Conservation (phyloP, 108 stramenopile species). For the Skeletonema costatum region DNA sequence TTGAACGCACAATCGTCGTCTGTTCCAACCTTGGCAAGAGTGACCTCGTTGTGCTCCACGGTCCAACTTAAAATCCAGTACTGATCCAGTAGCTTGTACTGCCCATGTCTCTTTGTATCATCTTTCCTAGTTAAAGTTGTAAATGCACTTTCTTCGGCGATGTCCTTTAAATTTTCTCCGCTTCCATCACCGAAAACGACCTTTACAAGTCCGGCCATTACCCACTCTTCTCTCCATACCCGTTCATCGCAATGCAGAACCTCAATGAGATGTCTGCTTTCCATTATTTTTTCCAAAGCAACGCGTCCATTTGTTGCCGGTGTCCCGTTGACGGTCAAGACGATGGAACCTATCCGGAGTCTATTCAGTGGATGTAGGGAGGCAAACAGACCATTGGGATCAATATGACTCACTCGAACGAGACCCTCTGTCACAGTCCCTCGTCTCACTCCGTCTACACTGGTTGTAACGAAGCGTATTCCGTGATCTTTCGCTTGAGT, state of each 20-base stretch:
- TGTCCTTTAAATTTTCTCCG: background rate
- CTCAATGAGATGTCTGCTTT: conserved; percentile 26
- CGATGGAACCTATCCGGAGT: conserved; percentile 24
- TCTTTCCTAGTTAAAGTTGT: conserved; percentile 13
- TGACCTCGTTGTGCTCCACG: conserved; percentile 12
- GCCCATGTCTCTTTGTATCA: background rate
- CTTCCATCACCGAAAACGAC: background rate
- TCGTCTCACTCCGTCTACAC: conserved; percentile 23
- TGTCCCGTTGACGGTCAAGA: conserved; percentile 31
- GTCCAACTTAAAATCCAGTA: conserved; percentile 27
- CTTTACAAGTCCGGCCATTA: conserved; percentile 18
- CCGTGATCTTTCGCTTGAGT: conserved; percentile 12
- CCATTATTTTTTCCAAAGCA: conserved; percentile 40
- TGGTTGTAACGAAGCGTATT: conserved; percentile 31
- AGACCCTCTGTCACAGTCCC: conserved; percentile 23
- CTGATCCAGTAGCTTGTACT: background rate
- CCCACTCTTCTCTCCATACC: conserved; percentile 37
- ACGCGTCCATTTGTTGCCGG: conserved; percentile 24
- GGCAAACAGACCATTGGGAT: conserved; percentile 31
- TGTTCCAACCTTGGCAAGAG: conserved; percentile 1
- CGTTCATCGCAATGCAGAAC: conserved; percentile 39
- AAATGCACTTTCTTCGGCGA: background rate
- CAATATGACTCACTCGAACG: conserved; percentile 25
- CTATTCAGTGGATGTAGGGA: conserved; percentile 34
- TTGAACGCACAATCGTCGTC: conserved; percentile 30